Evolutionary conservation across 225 moss, liverwort and hornwort genomes (phyloP), one percentile per base, ranked within the genome.

Genomic region (Takakia lepidozioides): DNA sequence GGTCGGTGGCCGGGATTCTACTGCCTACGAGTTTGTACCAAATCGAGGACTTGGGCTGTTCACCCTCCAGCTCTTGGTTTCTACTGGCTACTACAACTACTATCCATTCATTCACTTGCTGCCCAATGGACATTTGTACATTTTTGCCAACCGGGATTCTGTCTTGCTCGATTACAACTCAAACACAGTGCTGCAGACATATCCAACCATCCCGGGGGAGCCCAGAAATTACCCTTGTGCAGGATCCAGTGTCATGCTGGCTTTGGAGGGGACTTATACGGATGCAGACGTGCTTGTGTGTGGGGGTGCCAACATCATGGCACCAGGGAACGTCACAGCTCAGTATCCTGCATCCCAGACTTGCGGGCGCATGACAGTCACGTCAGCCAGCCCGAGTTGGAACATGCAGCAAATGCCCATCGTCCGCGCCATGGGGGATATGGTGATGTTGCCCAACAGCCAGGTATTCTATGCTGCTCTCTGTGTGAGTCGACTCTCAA

Each of bases 71-170:
- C 70, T 75, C 21, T 65, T 75, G 21, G 16, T 38, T 0, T 4
- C 51, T 15, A 38, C 60, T 19, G 56, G 57, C 3, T 69, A 75
- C 1, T 32, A 1, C 52, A 66, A 66, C 27, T 38, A 65, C 3
- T 75, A 75, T 49, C 75, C 75, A 4, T 62, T 37, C 19, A 69
- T 75, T 20, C 75, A 75, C 38, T 65, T 75, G 23, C 69, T 75
- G 1, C 75, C 75, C 0, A 62, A 70, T 46, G 75, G 75, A 25
- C 69, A 62, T 40, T 62, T 75, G 29, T 75, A 45, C 47, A 55
- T 75, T 27, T 61, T 75, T 30, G 57, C 57, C 26, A 61, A 70
- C 32, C 18, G 27, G 37, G 70, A 60, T 3, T 70, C 75, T 24
- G 41, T 75, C 5, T 48, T 65, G 18, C 70, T 65, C 53, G 49